phyloP scores from a whole-genome alignment of 2,329 filamentous ascomycete species.

The Tolypocladium album region DNA sequence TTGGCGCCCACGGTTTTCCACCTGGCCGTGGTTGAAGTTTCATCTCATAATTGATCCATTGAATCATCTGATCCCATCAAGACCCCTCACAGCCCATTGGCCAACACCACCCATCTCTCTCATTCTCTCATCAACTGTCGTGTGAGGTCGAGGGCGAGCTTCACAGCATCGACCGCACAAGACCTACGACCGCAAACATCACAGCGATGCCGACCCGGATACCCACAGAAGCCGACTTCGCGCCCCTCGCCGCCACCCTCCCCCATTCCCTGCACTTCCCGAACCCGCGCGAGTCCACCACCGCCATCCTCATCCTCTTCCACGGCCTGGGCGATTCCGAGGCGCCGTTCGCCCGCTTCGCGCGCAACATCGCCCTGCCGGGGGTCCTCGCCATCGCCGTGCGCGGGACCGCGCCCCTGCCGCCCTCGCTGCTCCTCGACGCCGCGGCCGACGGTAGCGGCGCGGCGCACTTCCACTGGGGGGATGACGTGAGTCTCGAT shows the following conservation, averaged over 20 bases:
- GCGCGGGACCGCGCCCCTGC: constrained; percentile 58
- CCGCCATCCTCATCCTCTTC: constrained; percentile 68
- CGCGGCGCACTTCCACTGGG: constrained; percentile 47
- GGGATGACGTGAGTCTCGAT: constrained; percentile 51
- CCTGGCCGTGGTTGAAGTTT: background rate
- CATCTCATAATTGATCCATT: background rate
- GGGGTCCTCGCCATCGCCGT: constrained; percentile 68
- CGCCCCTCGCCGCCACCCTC: constrained; percentile 28
- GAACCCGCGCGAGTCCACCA: constrained; percentile 48
- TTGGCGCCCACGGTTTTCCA: background rate
- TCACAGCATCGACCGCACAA: background rate
- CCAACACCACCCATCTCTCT: background rate
- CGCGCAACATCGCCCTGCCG: constrained; percentile 57
- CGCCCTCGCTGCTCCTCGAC: constrained; percentile 49
- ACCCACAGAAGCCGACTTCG: constrained; percentile 39
- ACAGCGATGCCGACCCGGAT: constrained; percentile 34
- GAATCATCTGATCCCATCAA: background rate
- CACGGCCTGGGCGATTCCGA: constrained; percentile 77
- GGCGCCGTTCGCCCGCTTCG: constrained; percentile 57
- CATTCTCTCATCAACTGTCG: too few relatives aligned
- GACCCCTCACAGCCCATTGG: background rate
- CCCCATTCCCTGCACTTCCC: constrained; percentile 37
- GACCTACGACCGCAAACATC: background rate
- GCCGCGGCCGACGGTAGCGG: constrained; percentile 15
- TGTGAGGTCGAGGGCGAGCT: background rate